Evolutionary conservation across 805 yeast genomes (phyloP).

Genomic region (Clavispora fructus): DNA sequence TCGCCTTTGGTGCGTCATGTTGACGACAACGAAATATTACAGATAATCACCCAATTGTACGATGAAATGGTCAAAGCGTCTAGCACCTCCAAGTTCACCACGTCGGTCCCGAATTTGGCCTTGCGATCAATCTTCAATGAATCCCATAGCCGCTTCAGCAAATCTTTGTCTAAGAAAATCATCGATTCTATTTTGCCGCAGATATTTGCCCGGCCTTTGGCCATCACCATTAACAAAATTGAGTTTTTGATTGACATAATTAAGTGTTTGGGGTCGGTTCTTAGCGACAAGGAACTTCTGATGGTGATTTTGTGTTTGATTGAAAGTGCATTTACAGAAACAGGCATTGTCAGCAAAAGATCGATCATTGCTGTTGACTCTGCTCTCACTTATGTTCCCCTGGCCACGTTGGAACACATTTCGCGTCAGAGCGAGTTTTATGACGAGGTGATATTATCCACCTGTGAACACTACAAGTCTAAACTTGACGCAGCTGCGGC

Average conservation of each 20-base stretch:
- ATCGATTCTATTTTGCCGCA: slow-evolving; percentile 36
- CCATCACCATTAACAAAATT: slow-evolving; percentile 48
- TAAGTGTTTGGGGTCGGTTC: slow-evolving; percentile 41
- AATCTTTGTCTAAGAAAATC: slow-evolving; percentile 22
- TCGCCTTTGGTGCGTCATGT: slow-evolving; percentile 40
- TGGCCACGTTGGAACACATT: slow-evolving; percentile 4
- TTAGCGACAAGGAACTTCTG: slow-evolving; percentile 33
- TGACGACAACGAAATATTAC: slow-evolving; percentile 23
- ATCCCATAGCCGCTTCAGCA: slow-evolving; percentile 22
- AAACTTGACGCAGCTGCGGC: neutral
- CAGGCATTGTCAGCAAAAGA: slow-evolving; percentile 45
- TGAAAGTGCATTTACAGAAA: slow-evolving; percentile 31
- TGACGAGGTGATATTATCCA: slow-evolving; percentile 5
- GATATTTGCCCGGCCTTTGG: slow-evolving; percentile 19
- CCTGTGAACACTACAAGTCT: neutral
- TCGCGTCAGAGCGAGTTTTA: slow-evolving; percentile 3
- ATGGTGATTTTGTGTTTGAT: slow-evolving; percentile 25
- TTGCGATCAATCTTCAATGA: slow-evolving; percentile 38
- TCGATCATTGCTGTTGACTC: slow-evolving; percentile 44
- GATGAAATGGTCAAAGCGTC: slow-evolving; percentile 12
- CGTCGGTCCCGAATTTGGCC: slow-evolving; percentile 51
- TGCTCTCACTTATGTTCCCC: slow-evolving; percentile 5
- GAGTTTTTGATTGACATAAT: slow-evolving; percentile 58
- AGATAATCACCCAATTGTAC: slow-evolving; percentile 27
- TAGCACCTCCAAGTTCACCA: slow-evolving; percentile 29